Percentiles rank a stretch among this genome's conserved stretches.
Conservation (phyloP, 345 rosid genomes). For the Angophora floribunda region DNA sequence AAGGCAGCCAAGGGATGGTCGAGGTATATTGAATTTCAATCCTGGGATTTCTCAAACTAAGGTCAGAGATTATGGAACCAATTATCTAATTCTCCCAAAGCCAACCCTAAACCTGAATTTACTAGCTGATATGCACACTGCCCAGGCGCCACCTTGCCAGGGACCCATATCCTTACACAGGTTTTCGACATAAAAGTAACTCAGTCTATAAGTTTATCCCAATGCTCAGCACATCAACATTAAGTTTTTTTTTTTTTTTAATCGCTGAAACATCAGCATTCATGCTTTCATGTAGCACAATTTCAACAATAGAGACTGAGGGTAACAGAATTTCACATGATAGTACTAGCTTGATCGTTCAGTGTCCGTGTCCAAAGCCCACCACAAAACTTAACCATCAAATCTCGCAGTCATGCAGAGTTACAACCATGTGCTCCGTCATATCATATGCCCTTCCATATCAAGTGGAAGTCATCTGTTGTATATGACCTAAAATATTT, state of each 20-base stretch:
- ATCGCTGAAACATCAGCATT: not conserved
- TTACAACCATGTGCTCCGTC: not conserved
- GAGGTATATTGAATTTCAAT: not conserved
- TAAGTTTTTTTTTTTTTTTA: too few relatives aligned
- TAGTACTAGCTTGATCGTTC: not conserved
- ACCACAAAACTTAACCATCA: not conserved
- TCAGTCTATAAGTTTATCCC: not conserved
- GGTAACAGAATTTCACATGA: not conserved
- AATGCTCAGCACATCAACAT: not conserved
- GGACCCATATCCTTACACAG: not conserved
- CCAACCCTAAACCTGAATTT: not conserved
- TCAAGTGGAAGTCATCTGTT: not conserved
- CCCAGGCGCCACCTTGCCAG: not conserved
- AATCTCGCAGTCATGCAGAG: not conserved
- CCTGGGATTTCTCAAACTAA: not conserved
- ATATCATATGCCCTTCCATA: not conserved
- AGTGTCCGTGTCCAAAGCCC: not conserved
- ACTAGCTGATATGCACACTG: not conserved
- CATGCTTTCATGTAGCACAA: not conserved
- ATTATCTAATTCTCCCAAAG: not conserved
- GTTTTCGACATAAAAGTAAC: not conserved
- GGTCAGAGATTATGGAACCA: not conserved
- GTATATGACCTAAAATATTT: not conserved
- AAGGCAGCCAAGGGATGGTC: not conserved
- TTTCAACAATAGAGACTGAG: not conserved